Conservation (phyloP, 2,329 filamentous ascomycete genomes). For the Cordyceps sp. region DNA sequence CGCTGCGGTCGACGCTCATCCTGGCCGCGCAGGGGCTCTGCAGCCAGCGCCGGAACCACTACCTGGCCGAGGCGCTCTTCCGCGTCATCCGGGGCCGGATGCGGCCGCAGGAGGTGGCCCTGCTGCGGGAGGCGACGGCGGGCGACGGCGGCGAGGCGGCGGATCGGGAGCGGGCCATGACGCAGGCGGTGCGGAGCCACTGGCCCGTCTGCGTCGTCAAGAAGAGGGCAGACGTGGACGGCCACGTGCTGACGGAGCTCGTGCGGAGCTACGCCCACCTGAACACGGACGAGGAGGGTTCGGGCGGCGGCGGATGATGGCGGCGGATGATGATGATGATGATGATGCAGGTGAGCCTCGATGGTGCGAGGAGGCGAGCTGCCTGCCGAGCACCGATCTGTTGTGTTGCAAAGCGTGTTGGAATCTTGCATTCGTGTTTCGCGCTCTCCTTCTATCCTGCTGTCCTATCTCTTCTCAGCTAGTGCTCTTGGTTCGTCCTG, state of each 20-base stretch:
- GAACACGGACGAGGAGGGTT: conserved; percentile 2
- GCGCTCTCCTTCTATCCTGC: too few relatives aligned
- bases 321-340: too few relatives aligned
- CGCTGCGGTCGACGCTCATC: conserved; percentile 16
- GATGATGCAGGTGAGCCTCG: too few relatives aligned
- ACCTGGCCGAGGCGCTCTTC: conserved; percentile 16
- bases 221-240: conserved; percentile 10
- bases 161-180: conserved; percentile 5
- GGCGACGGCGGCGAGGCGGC: conserved; percentile 7
- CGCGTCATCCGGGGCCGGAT: conserved; percentile 16
- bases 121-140: conserved; percentile 6
- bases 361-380: too few relatives aligned
- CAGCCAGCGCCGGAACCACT: conserved; percentile 16
- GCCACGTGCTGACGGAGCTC: conserved; percentile 8
- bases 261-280: conserved; percentile 6
- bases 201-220: conserved; percentile 15
- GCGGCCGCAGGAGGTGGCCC: conserved; percentile 9
- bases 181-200: conserved; percentile 11
- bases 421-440: too few relatives aligned
- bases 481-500: too few relatives aligned
- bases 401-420: too few relatives aligned
- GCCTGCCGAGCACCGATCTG: too few relatives aligned
- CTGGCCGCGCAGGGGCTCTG: conserved; percentile 16
- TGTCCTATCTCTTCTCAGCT: too few relatives aligned
- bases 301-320: too few relatives aligned